Percentiles rank a stretch among this genome's conserved stretches.
Conservation (phyloP, 2,329 filamentous ascomycete genomes). For the Beauveria sp. region DNA sequence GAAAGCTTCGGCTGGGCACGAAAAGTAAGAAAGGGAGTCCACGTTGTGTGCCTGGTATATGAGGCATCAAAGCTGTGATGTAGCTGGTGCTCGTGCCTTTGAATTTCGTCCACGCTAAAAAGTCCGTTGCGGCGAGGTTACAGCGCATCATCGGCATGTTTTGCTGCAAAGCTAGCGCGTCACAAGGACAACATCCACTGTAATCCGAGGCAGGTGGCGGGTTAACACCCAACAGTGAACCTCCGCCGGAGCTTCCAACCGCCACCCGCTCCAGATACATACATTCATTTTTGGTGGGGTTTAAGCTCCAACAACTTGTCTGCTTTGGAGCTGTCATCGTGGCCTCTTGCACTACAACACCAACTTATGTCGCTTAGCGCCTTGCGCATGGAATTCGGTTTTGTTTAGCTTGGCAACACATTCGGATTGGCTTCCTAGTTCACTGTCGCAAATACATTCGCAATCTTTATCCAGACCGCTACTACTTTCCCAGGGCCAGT, state of each 20-base stretch:
- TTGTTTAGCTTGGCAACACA: not conserved
- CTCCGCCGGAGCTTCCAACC: not conserved
- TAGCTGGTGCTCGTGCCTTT: not conserved
- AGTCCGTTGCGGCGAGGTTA: too few species aligned
- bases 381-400: not conserved
- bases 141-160: not conserved
- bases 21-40: conserved; percentile 7
- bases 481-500: not conserved
- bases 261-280: not conserved
- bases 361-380: not conserved
- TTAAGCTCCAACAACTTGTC: conserved; percentile 8
- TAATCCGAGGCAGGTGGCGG: too few species aligned
- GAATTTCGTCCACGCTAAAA: too few species aligned
- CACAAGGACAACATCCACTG: too few species aligned
- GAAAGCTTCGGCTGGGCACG: not conserved
- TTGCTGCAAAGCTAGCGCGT: too few species aligned
- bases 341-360: conserved; percentile 9
- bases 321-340: conserved; percentile 9
- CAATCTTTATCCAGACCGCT: not conserved
- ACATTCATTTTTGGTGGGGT: conserved; percentile 5
- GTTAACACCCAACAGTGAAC: too few species aligned
- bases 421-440: not conserved
- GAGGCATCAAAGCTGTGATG: not conserved
- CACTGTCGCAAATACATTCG: not conserved
- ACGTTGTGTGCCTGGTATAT: not conserved